Conservation (phyloP, 2,329 filamentous ascomycete genomes). For the Ambrosiella beaveri region DNA sequence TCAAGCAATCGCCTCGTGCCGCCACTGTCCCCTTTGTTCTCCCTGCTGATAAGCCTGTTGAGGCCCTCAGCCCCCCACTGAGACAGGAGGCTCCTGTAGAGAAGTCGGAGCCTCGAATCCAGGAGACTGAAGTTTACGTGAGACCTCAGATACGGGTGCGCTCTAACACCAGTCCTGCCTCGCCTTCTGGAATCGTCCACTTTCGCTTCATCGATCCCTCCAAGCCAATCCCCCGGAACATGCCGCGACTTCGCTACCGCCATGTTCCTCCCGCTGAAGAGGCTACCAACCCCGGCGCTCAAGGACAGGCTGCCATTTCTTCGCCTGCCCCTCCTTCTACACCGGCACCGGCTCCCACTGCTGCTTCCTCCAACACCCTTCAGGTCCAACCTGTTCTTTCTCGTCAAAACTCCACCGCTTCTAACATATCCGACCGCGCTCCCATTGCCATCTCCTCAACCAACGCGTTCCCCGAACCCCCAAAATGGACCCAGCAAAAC, state of each 20-base stretch:
- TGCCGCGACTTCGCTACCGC: conserved; percentile 11
- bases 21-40: neutral
- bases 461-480: conserved; percentile 7
- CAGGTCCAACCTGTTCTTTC: neutral
- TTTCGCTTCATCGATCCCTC: conserved; percentile 10
- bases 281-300: neutral
- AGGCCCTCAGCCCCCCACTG: neutral
- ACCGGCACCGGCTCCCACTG: neutral
- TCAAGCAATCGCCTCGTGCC: neutral
- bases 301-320: too few species aligned
- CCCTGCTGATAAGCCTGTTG: neutral
- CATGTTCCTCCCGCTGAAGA: neutral
- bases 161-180: conserved; percentile 38
- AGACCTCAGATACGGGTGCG: conserved; percentile 21
- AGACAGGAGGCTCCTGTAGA: neutral
- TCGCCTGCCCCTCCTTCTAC: neutral
- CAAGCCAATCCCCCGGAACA: conserved; percentile 9
- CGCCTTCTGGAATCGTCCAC: conserved; percentile 13
- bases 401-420: conserved; percentile 2
- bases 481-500: neutral
- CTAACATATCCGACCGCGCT: conserved; percentile 2
- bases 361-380: neutral
- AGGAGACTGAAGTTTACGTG: conserved; percentile 2
- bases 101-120: neutral
- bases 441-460: conserved; percentile 7